phyloP scores from a whole-genome alignment of 176 grass and related monocot species.

The Zoysia pacifica region DNA sequence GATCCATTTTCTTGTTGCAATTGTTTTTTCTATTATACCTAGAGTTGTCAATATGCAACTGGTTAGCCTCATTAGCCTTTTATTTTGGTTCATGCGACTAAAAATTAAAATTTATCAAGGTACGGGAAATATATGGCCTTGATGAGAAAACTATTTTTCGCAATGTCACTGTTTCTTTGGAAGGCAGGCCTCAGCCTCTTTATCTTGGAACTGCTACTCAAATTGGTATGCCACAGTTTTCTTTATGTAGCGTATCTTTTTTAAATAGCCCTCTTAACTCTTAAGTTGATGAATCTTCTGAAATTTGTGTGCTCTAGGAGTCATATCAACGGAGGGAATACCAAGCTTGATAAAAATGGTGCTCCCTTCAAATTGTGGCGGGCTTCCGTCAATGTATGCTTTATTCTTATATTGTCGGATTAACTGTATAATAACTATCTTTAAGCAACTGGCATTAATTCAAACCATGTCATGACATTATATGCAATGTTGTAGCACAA shows the following conservation, averaged over 20 bases:
- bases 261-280: slow-evolving; percentile 7
- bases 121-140: slow-evolving; percentile 84
- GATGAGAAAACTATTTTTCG: slow-evolving; percentile 75
- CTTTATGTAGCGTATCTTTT: slow-evolving; percentile 21
- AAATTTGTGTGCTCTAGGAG: slow-evolving; percentile 42
- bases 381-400: slow-evolving; percentile 87
- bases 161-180: slow-evolving; percentile 75
- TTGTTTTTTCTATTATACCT: slow-evolving; percentile 24
- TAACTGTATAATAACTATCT: neutral
- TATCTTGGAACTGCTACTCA: slow-evolving; percentile 95
- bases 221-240: slow-evolving; percentile 55
- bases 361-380: slow-evolving; percentile 79
- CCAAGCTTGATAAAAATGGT: slow-evolving; percentile 85
- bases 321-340: slow-evolving; percentile 93
- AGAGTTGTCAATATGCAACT: neutral
- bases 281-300: slow-evolving; percentile 21
- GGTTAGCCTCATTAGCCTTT: slow-evolving; percentile 33
- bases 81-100: slow-evolving; percentile 30
- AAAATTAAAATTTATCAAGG: slow-evolving; percentile 49
- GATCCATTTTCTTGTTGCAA: slow-evolving; percentile 16
- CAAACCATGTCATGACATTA: slow-evolving; percentile 16
- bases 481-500: slow-evolving; percentile 29
- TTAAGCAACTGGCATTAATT: slow-evolving; percentile 18
- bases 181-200: slow-evolving; percentile 82
- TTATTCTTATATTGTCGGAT: slow-evolving; percentile 32